A percentile compares a stretch with the other conserved stretches of the same genome.
Evolutionary conservation across 2,329 filamentous ascomycete species (phyloP).

Genomic region (Colletotrichum spaethianum): DNA sequence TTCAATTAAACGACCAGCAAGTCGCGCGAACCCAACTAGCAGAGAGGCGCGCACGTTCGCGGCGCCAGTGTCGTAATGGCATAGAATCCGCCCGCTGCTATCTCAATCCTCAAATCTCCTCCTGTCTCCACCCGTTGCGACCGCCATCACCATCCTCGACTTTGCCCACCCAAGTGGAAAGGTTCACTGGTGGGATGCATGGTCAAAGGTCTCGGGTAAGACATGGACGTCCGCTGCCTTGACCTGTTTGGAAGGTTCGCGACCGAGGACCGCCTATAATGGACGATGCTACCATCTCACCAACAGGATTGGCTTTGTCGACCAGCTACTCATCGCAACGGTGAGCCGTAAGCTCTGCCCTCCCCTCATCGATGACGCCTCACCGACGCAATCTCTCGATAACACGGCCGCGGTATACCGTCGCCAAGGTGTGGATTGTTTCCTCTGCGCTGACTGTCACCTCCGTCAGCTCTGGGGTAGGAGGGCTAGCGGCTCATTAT

Average conservation of each 20-base stretch:
- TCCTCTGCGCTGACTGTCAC: not conserved
- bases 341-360: slow-evolving; percentile 6
- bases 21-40: slow-evolving; percentile 2
- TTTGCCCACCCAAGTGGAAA: not conserved
- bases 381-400: slow-evolving; percentile 4
- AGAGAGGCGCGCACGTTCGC: not conserved
- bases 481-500: slow-evolving; percentile 5
- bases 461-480: slow-evolving; percentile 1
- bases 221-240: not conserved
- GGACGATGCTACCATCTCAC: not conserved
- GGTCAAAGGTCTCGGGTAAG: not conserved
- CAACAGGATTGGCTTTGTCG: not conserved
- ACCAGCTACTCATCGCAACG: not conserved
- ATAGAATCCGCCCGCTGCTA: slow-evolving; percentile 18
- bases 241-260: not conserved
- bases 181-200: not conserved
- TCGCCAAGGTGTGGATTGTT: slow-evolving; percentile 3
- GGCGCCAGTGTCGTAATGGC: slow-evolving; percentile 31
- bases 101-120: slow-evolving; percentile 37
- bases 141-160: not conserved
- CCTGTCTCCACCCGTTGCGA: slow-evolving; percentile 18
- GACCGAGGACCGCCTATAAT: not conserved
- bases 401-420: not conserved
- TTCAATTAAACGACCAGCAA: slow-evolving; percentile 23
- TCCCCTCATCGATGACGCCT: too few relatives aligned